phyloP scores from a whole-genome alignment of 257 asterid species.

The Pogostemon cablin region DNA sequence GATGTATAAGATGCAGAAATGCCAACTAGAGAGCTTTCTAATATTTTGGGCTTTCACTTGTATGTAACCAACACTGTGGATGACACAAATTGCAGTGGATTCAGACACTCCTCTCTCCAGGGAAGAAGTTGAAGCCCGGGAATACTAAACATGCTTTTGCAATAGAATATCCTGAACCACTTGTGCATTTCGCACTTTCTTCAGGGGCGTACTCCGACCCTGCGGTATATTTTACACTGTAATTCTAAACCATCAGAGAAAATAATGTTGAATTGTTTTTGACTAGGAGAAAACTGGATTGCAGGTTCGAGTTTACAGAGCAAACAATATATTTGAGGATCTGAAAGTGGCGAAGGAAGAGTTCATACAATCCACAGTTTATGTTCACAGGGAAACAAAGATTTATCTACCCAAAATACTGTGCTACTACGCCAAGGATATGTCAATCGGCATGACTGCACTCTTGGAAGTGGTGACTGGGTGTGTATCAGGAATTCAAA shows the following conservation, averaged over 20 bases:
- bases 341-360: constrained; percentile 78
- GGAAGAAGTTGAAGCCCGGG: constrained; percentile 66
- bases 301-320: constrained; percentile 76
- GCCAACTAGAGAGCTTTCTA: neutral
- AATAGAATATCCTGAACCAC: constrained; percentile 86
- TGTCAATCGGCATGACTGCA: constrained; percentile 57
- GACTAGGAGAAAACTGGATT: constrained; percentile 20
- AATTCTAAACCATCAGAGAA: neutral
- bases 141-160: constrained; percentile 58
- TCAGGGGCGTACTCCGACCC: constrained; percentile 86
- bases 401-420: constrained; percentile 69
- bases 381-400: constrained; percentile 63
- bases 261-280: neutral
- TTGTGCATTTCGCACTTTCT: constrained; percentile 82
- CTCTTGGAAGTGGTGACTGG: constrained; percentile 58
- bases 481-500: constrained; percentile 58
- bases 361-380: constrained; percentile 60
- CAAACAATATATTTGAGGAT: constrained; percentile 65
- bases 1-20: neutral
- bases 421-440: constrained; percentile 68
- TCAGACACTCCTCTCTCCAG: constrained; percentile 72
- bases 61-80: neutral
- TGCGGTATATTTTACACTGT: constrained; percentile 44
- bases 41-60: neutral
- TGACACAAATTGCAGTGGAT: constrained; percentile 65